These are phyloP conservation scores for Yamadazyma sp. DNA, from an alignment of 1,139 yeast genomes.

Conservation along the genomic window DNA sequence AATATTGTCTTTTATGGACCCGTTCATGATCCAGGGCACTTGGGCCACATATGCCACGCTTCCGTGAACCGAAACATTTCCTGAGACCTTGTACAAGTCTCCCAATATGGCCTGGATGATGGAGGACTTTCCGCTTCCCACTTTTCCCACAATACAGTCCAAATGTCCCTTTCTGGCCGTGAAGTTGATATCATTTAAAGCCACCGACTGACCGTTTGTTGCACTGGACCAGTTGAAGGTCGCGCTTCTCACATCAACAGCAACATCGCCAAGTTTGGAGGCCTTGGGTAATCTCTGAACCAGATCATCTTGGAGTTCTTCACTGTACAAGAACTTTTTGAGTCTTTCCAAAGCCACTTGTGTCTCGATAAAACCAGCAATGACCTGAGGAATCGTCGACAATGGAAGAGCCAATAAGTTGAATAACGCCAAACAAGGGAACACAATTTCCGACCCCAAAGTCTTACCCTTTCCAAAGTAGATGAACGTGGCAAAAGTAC, in stretches of 20 bases:
- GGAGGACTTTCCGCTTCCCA: conserved; percentile 78
- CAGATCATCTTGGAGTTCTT: conserved; percentile 27
- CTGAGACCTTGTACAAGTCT: conserved; percentile 29
- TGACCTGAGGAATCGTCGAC: conserved; percentile 29
- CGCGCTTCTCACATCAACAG: conserved; percentile 18
- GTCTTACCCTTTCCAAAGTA: conserved; percentile 28
- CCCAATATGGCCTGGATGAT: conserved; percentile 63
- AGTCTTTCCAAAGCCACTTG: conserved; percentile 35
- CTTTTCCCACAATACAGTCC: conserved; percentile 72
- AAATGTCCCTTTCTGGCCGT: conserved; percentile 58
- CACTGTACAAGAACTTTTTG: conserved; percentile 27
- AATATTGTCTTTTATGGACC: conserved; percentile 40
- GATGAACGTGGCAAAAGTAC: conserved; percentile 29
- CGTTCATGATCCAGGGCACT: conserved; percentile 41
- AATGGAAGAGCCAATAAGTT: conserved; percentile 36
- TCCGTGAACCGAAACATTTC: conserved; percentile 19
- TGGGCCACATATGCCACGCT: conserved; percentile 34
- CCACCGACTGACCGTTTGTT: conserved; percentile 39
- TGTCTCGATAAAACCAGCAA: conserved; percentile 29
- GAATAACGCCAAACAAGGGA: conserved; percentile 41
- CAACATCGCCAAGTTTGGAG: conserved; percentile 15
- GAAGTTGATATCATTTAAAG: conserved; percentile 53
- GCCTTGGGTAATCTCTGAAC: conserved; percentile 15
- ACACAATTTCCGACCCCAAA: conserved; percentile 35
- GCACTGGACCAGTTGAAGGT: conserved; percentile 22